Evolutionary conservation across 2,329 filamentous ascomycete genomes (phyloP), one percentile per base, ranked within the genome.

Genomic region (Epichloe sylvatica): DNA sequence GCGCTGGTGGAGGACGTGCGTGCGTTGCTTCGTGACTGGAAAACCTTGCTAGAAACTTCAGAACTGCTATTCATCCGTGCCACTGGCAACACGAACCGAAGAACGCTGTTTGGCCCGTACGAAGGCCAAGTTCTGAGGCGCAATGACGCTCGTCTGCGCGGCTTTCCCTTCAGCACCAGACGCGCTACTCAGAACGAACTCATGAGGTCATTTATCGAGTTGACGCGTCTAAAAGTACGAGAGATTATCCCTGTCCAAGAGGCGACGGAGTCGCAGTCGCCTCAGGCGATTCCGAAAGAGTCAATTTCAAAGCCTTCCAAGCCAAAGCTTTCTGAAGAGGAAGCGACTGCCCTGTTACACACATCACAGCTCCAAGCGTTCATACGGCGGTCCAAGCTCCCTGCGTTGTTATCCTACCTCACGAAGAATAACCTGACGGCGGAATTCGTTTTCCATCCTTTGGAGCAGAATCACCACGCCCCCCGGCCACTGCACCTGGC

Each of bases 111-210:
- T 59, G 89, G 90, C 0, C 86, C 88, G 0, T 94, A 97, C 59
- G 90, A 97, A 2, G 86, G 80, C 1, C 89, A 96, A 61, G 81
- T 95, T 1, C 67, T 98, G 49, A 80, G 75, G 51, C 77, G 81
- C 11, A 87, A 88, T 53, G 92, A 98, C 60, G 72, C 81, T 1
- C 76, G 92, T 36, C 75, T 95, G 59, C 77, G 92, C 50, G 84
- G 86, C 0, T 96, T 98, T 54, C 92, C 92, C 0, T 98, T 98
- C 65, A 95, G 78, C 64, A 98, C 92, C 8, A 78, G 89, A 12
- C 76, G 92, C 51, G 88, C 92, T 0, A 98, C 92, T 0, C 90
- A 97, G 61, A 86, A 84, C 45, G 92, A 98, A 65, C 80, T 98
- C 0, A 92, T 97, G 84, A 80, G 91, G 38, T 85, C 85, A 1